Evolutionary conservation across 1,284 basidiomycete genomes (phyloP), one percentile per base, ranked within the genome.

Genomic region (Marasmius oreades): DNA sequence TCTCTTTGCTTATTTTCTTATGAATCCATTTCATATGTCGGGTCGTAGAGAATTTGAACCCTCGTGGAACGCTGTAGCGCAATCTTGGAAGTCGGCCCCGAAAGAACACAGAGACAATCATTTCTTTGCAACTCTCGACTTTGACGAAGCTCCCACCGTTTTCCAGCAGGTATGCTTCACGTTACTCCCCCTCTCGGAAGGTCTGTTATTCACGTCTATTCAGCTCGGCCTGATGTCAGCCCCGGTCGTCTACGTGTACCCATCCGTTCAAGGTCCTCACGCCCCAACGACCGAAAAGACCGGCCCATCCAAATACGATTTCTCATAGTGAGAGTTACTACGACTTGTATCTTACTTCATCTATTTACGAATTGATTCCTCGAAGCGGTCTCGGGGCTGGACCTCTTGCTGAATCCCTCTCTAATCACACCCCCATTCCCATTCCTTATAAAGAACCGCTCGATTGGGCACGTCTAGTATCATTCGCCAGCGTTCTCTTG

Each of bases 91-190:
- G 5, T 78, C 76, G 26, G 79, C 80, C 18, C 73, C 88, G 12
- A 68, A 77, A 54, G 75, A 75, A n/a, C 73, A 87, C 34, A 81
- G 88, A 44, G 79, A 93, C 69, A 74, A 79, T 57, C 93, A 96
- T 70, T 94, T 97, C 80, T 98, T 97, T 67, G 95, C 86, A 12
- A 87, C 85, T n/a, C 73, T 93, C 36, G 95, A 98, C 71, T 97
- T 96, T 68, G 82, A 88, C 61, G 79, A 90, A 42, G 87, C 83
- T 2, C 80, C 84, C 56, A 71, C 75, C 2, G 78, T 93, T 36
- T 98, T 95, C 74, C 85, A 90, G 73, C 86, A 85, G 76, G 93
- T 92, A 59, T 52, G 72, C 65, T 22, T 5, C 5, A 39, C 8
- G 14, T 44, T 23, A 43, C 47, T 26, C 8, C 45, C n/a, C 28